Percentiles rank a stretch among this genome's conserved stretches.
These are phyloP conservation scores for Combretum micranthum DNA, from an alignment of 345 rosid species.

Conservation along the genomic window DNA sequence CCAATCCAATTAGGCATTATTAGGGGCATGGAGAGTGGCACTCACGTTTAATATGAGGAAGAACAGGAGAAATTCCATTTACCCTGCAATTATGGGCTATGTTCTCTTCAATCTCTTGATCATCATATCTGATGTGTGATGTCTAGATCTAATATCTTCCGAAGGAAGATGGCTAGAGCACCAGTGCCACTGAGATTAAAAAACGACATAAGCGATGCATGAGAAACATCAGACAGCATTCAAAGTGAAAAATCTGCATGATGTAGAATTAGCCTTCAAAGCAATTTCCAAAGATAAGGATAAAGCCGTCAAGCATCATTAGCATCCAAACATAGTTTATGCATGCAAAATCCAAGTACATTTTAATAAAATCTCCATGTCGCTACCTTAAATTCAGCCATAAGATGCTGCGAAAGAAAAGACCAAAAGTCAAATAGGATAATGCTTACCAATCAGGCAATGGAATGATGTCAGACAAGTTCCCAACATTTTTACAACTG, in stretches of 20 bases:
- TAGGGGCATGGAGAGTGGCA: conserved; percentile 6
- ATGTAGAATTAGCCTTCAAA: no score
- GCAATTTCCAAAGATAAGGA: not conserved
- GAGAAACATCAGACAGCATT: not conserved
- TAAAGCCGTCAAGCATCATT: not conserved
- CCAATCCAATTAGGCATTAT: not conserved
- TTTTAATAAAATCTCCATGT: no score
- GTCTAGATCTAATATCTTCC: conserved; percentile 54
- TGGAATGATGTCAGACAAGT: no score
- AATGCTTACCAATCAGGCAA: no score
- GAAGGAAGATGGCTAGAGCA: conserved; percentile 84
- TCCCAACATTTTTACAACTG: no score
- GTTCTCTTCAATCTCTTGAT: conserved; percentile 85
- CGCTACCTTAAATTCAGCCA: no score
- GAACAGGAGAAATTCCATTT: conserved; percentile 60
- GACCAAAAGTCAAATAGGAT: no score
- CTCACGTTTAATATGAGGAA: conserved; percentile 87
- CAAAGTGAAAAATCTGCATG: not conserved
- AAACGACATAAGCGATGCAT: conserved; percentile 1
- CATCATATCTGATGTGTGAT: conserved; percentile 89
- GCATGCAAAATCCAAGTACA: no score
- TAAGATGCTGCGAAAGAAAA: no score
- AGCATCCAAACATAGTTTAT: no score
- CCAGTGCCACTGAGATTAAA: conserved; percentile 75
- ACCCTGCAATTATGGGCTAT: conserved; percentile 72